Percentiles rank a stretch among this genome's conserved stretches.
phyloP scores from a whole-genome alignment of 2,329 filamentous ascomycete species.

The Trichoderma atroviride region DNA sequence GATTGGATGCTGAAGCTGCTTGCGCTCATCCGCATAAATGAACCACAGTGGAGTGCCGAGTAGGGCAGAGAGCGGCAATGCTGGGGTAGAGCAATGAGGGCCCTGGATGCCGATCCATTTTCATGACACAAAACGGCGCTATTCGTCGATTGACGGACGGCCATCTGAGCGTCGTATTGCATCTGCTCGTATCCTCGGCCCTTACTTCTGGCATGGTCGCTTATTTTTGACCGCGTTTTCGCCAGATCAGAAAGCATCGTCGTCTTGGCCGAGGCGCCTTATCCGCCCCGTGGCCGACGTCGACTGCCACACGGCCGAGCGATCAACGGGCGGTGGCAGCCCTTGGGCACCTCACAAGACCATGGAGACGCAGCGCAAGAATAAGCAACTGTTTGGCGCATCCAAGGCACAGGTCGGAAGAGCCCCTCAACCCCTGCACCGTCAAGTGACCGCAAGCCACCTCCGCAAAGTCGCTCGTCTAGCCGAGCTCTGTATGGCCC shows the following conservation, averaged over 20 bases:
- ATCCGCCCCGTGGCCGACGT: not conserved
- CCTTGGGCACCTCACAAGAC: not conserved
- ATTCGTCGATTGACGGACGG: not conserved
- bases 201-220: not conserved
- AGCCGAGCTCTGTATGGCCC: not conserved
- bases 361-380: not conserved
- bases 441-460: slow-evolving; percentile 27
- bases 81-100: slow-evolving; percentile 3
- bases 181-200: not conserved
- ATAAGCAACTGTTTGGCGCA: not conserved
- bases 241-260: not conserved
- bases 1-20: not conserved
- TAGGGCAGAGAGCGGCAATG: not conserved
- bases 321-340: not conserved
- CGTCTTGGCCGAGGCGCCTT: not conserved
- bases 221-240: not conserved
- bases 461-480: slow-evolving; percentile 23
- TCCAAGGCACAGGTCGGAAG: not conserved
- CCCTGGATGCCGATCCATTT: slow-evolving; percentile 5
- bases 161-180: slow-evolving; percentile 11
- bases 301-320: not conserved
- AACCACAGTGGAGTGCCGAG: not conserved
- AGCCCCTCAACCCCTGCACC: not conserved
- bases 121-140: not conserved
- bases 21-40: not conserved